Evolutionary conservation across 1,284 basidiomycete species (phyloP).

Genomic region (Acaromyces ingoldii): DNA sequence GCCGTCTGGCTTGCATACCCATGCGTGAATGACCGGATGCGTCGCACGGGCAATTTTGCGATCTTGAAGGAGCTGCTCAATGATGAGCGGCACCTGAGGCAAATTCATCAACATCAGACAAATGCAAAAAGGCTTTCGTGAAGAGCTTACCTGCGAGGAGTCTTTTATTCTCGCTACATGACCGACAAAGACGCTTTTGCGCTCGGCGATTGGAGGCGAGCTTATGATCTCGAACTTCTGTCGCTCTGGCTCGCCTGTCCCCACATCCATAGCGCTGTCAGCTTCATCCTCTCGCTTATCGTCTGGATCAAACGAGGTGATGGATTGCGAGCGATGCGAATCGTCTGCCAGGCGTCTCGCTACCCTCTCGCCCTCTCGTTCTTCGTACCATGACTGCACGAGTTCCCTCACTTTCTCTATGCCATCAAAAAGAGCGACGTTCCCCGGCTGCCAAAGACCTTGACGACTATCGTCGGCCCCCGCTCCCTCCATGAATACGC

Average conservation of each 20-base stretch:
- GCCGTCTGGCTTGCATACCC: slow-evolving; percentile 33
- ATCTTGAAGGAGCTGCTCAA: slow-evolving; percentile 32
- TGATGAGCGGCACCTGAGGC: slow-evolving; percentile 23
- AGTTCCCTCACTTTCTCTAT: slow-evolving; percentile 47
- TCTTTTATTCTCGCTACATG: slow-evolving; percentile 36
- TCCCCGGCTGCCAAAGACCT: slow-evolving; percentile 24
- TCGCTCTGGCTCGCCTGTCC: too few species aligned
- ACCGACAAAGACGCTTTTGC: slow-evolving; percentile 51
- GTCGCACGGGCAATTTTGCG: slow-evolving; percentile 41
- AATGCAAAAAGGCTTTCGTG: too few species aligned
- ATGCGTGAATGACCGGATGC: slow-evolving; percentile 50
- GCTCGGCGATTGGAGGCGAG: slow-evolving; percentile 41
- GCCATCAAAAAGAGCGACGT: slow-evolving; percentile 49
- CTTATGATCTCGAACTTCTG: slow-evolving; percentile 16
- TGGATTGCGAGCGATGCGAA: not conserved
- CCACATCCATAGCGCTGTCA: too few species aligned
- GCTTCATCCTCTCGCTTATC: not conserved
- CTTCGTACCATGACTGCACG: slow-evolving; percentile 33
- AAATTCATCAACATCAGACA: too few species aligned
- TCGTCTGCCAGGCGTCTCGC: slow-evolving; percentile 8
- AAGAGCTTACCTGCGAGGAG: slow-evolving; percentile 43
- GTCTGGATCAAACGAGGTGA: not conserved
- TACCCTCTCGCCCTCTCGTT: slow-evolving; percentile 6
- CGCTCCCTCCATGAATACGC: slow-evolving; percentile 27
- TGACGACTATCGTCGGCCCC: slow-evolving; percentile 9